A percentile compares a stretch with the other conserved stretches of the same genome.
Conservation (phyloP, 164 flowering plant genomes). For the Sedum album region DNA sequence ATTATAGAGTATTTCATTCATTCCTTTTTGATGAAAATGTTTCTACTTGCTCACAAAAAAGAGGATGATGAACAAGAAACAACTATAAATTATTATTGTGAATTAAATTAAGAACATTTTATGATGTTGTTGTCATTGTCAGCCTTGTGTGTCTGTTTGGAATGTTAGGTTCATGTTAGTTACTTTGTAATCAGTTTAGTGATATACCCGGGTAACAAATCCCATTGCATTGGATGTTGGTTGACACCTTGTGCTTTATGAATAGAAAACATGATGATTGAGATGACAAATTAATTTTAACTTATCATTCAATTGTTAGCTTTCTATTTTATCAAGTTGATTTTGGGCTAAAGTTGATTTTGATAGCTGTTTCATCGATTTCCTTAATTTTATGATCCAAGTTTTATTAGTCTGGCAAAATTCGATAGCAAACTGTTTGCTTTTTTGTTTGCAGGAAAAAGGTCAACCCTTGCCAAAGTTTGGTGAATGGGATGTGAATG, state of each 20-base stretch:
- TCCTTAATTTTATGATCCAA: not conserved
- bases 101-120: too few relatives aligned
- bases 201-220: not conserved
- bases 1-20: not conserved
- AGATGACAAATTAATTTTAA: not conserved
- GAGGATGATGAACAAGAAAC: not conserved
- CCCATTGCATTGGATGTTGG: not conserved
- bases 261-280: not conserved
- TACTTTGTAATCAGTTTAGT: not conserved
- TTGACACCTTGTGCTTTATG: not conserved
- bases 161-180: not conserved
- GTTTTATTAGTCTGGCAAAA: not conserved
- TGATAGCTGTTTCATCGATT: not conserved
- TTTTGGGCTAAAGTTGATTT: not conserved
- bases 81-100: too few relatives aligned
- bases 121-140: not conserved
- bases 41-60: too few relatives aligned
- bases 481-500: slow-evolving; percentile 11
- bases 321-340: not conserved
- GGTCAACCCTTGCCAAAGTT: slow-evolving; percentile 7
- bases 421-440: not conserved
- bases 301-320: not conserved
- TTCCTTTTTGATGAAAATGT: not conserved
- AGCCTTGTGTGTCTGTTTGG: not conserved
- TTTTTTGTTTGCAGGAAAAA: slow-evolving; percentile 6